Evolutionary conservation across 2,329 filamentous ascomycete genomes (phyloP), one percentile per base, ranked within the genome.

Genomic region (Aureobasidium melanogenum): DNA sequence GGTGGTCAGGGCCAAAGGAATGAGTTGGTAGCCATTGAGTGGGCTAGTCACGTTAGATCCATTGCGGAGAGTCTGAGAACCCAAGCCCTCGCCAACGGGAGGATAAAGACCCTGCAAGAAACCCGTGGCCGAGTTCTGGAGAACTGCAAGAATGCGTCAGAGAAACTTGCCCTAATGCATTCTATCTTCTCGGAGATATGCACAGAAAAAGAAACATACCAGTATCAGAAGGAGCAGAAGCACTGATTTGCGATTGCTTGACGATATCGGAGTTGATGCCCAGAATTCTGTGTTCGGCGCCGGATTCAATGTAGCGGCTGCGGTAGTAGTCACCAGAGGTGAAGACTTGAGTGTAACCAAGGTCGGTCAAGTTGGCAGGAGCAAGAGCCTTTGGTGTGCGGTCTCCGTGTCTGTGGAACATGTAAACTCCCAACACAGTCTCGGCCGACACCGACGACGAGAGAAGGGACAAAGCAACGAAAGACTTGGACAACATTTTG

Each of bases 391-490:
- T 96, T 65, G 89, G 77, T 0, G 91, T 93, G 61, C 92, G 85
- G 74, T 97, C 92, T 62, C 92, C 92, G 76, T 97, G 92, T 48
- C 92, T 88, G 67, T 90, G 85, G 79, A 95, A 96, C 74, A 96
- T 85, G 74, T 92, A 94, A 48, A 87, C 85, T 57, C 91, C 91
- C 17, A 96, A 80, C 30, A 94, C 80, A 0, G 86, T 88, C 77
- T 95, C 89, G 61, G 67, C 67, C 60, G 62, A 68, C 24, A 47
- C 55, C 15, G 64, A 62, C 55, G 71, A 69, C 15, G 69, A 68
- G 14, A 69, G 61, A n/a, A 68, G 59, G 14, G 70, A 66, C 34
- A 72, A 54, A 56, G 61, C 44, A 54, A 39, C 55, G 46, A 62
- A 22, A 30, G 61, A 62, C 30, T 62, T 58, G 38, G 55, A 59